Conservation (phyloP, 2,329 filamentous ascomycete species). For the Ascochyta clinopodiicola region DNA sequence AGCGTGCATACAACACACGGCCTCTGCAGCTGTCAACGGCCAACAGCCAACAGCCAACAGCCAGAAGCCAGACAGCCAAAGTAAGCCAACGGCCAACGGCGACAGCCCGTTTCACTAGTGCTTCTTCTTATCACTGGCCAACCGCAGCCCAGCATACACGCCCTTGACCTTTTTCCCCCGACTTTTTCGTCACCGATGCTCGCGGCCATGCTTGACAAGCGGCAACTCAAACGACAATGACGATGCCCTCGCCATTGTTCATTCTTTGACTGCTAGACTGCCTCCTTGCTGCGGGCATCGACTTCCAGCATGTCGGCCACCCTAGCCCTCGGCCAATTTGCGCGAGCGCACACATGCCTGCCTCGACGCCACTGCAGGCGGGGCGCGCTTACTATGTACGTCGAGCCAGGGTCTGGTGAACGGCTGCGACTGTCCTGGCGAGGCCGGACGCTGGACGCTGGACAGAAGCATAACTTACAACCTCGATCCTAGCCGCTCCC, state of each 20-base stretch:
- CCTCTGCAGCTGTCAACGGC: no score
- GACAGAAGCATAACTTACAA: conserved; percentile 3
- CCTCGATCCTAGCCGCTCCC: background rate
- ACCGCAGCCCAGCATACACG: conserved; percentile 17
- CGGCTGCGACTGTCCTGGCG: background rate
- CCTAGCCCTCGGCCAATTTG: background rate
- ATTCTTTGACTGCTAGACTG: background rate
- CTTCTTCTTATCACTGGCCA: conserved; percentile 37
- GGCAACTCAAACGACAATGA: conserved; percentile 5
- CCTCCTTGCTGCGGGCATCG: conserved; percentile 3
- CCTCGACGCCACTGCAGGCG: background rate
- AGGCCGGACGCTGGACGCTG: background rate
- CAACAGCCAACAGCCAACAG: no score
- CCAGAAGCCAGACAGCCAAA: no score
- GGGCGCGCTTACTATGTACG: background rate
- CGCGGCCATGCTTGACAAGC: conserved; percentile 8
- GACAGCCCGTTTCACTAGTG: conserved; percentile 8
- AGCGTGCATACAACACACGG: background rate
- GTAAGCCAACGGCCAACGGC: background rate
- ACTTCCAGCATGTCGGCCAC: background rate
- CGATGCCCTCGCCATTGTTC: background rate
- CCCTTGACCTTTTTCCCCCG: conserved; percentile 16
- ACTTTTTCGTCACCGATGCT: conserved; percentile 9
- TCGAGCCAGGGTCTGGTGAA: conserved; percentile 8
- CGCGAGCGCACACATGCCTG: background rate